Evolutionary conservation across 176 grass and related monocot species (phyloP).

Genomic region (Puccinellia tenuiflora): DNA sequence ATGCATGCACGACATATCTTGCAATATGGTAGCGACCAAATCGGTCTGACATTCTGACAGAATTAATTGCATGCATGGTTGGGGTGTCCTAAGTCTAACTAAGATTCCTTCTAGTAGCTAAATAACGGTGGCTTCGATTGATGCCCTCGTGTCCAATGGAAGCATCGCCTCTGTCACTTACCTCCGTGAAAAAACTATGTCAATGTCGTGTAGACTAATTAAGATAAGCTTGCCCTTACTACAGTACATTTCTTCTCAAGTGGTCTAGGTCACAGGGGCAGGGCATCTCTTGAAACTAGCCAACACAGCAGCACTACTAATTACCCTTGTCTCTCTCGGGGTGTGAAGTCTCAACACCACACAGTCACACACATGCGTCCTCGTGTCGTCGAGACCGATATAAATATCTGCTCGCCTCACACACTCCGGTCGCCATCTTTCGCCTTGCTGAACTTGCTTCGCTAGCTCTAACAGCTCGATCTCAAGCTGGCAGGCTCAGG

Average conservation of each 20-base stretch:
- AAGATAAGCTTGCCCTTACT: background rate
- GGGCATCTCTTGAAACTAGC: constrained; percentile 49
- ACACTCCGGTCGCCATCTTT: constrained; percentile 2
- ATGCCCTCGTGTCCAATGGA: constrained; percentile 48
- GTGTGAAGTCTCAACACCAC: background rate
- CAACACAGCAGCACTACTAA: constrained; percentile 29
- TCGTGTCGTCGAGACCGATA: background rate
- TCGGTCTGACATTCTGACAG: constrained; percentile 47
- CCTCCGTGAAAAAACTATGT: constrained; percentile 11
- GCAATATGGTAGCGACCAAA: constrained; percentile 15
- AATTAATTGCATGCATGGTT: constrained; percentile 33
- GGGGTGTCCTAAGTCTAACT: constrained; percentile 10
- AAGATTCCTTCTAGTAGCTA: constrained; percentile 43
- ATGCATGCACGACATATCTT: constrained; percentile 21
- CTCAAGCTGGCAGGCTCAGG: background rate
- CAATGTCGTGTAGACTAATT: background rate
- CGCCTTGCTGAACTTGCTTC: background rate
- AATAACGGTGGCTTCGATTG: constrained; percentile 49
- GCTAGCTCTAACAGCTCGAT: background rate
- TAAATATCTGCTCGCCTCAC: background rate
- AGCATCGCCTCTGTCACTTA: constrained; percentile 19
- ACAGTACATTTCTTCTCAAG: background rate
- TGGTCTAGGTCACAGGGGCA: constrained; percentile 6
- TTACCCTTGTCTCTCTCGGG: constrained; percentile 38
- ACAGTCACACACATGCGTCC: constrained; percentile 28